Base-by-base conservation (phyloP, 108 stramenopile genomes). In the Cyclotella distinguenda region DNA sequence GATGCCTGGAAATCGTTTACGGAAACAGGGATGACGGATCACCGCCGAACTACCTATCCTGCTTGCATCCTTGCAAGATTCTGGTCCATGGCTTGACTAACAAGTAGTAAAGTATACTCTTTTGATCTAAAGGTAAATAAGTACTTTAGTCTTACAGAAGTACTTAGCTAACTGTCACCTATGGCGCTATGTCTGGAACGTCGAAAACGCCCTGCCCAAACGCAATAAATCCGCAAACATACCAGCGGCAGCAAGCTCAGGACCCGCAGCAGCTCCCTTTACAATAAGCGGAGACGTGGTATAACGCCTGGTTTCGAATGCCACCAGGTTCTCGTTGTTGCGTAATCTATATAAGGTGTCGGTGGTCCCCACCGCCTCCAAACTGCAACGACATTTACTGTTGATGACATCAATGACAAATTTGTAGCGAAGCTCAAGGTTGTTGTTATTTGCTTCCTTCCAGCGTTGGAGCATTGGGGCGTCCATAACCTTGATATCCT, bases 201-300 rank as follows among this genome's bases (percentile, higher is more conserved):
- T 51, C 12, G 79, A 67, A 56, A 79, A 86, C 4, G 82, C 82
- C 31, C 88, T 67, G 27, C 82, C 80, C 31, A 86, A 57, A 21
- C 91, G 80, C 12, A 95, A 69, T 26, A 95, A 60, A 70, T 95
- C 94, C 10, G 91, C 84, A 53, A 95, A 86, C 48, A 95, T 84
- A 15, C 91, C 94, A 44, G 91, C 64, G 25, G 93, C 91, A 11
- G 89, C 80, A 19, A 87, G 68, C 21, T 87, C 86, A 11, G 93
- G 84, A 12, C 89, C 89, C 10, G 91, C 89, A 28, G 91, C 86
- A 34, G 93, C 86, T 27, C 91, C 93, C 72, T 92, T 91, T 25
- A 95, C 74, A 56, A 92, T 87, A 60, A 93, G 59, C 4, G 93
- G 93, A 8, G 88, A 84, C 4, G 84, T 68, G 10, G 71, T 75